phyloP scores from a whole-genome alignment of 1,139 yeast species.

The Taphrina pruni region DNA sequence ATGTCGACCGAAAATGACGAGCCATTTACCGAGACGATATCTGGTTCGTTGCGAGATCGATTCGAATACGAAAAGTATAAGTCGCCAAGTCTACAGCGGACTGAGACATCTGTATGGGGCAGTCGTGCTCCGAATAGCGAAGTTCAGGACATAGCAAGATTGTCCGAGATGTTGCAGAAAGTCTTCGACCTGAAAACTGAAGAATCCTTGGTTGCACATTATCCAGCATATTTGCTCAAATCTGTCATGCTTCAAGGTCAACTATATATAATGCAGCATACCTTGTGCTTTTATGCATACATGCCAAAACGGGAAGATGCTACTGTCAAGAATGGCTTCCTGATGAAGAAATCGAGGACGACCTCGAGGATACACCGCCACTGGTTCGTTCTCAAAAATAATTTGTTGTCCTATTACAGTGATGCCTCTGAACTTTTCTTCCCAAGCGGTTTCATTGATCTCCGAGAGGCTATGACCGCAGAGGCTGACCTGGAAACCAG shows the following conservation, averaged over 20 bases:
- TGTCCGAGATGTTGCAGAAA: background rate
- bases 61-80: background rate
- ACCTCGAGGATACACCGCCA: constrained; percentile 53
- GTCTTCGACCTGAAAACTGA: constrained; percentile 5
- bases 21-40: background rate
- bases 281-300: constrained; percentile 77
- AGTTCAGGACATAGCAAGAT: background rate
- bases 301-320: constrained; percentile 64
- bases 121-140: background rate
- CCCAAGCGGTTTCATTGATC: constrained; percentile 76
- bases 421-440: constrained; percentile 80
- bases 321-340: constrained; percentile 59
- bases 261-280: constrained; percentile 68
- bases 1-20: background rate
- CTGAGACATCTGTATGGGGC: background rate
- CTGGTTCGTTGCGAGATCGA: constrained; percentile 6
- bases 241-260: constrained; percentile 89
- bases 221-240: constrained; percentile 77
- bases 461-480: constrained; percentile 60
- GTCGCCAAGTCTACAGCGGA: background rate
- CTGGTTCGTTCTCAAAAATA: constrained; percentile 80
- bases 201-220: constrained; percentile 47
- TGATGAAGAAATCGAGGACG: constrained; percentile 51
- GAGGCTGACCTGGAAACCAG: constrained; percentile 23
- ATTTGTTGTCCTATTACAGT: constrained; percentile 70